Evolutionary conservation across 2,329 filamentous ascomycete genomes (phyloP), one percentile per base, ranked within the genome.

Genomic region (Mariannaea sp.): DNA sequence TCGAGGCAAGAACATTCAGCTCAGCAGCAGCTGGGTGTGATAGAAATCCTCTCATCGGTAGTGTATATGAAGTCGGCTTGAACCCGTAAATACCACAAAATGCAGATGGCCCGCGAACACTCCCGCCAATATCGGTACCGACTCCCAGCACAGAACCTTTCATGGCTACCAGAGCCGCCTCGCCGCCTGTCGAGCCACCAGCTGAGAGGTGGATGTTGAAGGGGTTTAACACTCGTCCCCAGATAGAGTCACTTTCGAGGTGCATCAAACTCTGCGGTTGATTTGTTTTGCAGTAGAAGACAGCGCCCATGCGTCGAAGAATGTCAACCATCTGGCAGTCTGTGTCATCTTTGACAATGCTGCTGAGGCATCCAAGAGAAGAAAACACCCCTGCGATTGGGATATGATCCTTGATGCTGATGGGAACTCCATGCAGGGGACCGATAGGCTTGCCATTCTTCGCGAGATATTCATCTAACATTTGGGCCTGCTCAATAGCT

Each of bases 181-280:
- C 72, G 5, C 87, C 87, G 7, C 86, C 86, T 0, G 81, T 82
- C 2, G 79, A 82, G 1, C 87, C 86, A 3, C 87, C 87, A 0
- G 83, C 77, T 0, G 81, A 83, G 14, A 84, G 74, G 12, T 75
- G 71, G 4, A 80, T 76, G 49, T 86, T 86, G 47, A 79, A 69
- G 0, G 87, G 86, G 59, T 87, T 88, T 14, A 87, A 68, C 0
- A 80, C 80, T 8, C 81, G 77, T 1, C 84, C 84, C 56, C 80
- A 83, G 17, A 85, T 68, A 39, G 85, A 86, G 20, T 79, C 76
- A 4, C 75, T 80, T 63, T 88, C 85, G 33, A 85, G 68, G 7
- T 76, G 75, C 64, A 74, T 76, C 47, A 83, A 68, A 0, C 74
- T 75, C 58, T 84, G 80, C 0, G 86, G 85, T 5, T 88, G 77